These are phyloP conservation scores for Ambrosia artemisiifolia DNA, from an alignment of 129 eudicot species.

Conservation along the genomic window DNA sequence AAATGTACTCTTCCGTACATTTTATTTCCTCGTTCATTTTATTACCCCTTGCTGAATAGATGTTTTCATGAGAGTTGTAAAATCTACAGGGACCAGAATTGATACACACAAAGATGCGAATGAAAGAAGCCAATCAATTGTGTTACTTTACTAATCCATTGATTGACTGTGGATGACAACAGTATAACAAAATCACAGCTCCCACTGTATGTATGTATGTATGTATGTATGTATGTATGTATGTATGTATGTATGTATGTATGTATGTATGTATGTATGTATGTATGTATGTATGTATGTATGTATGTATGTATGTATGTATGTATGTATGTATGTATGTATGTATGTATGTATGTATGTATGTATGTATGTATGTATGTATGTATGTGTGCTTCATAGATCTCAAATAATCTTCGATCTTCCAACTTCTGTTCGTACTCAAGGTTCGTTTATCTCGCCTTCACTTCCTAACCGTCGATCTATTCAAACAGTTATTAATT, in stretches of 20 bases:
- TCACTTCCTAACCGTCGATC: slow-evolving; percentile 5
- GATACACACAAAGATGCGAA: background rate
- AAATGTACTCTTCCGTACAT: no score
- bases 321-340: no score
- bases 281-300: no score
- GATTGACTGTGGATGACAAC: slow-evolving; percentile 24
- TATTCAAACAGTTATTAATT: background rate
- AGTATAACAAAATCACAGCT: slow-evolving; percentile 16
- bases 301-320: no score
- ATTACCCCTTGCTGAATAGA: no score
- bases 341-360: no score
- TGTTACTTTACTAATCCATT: background rate
- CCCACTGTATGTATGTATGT: background rate
- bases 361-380: no score
- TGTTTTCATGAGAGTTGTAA: no score
- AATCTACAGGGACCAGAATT: slow-evolving; percentile 7
- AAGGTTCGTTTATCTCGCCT: slow-evolving; percentile 22
- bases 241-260: no score
- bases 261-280: no score
- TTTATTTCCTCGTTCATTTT: no score
- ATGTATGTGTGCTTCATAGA: slow-evolving; percentile 16
- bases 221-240: no score
- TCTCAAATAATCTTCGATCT: slow-evolving; percentile 4
- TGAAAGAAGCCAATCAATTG: slow-evolving; percentile 11
- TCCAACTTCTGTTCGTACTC: slow-evolving; percentile 9